Evolutionary conservation across 192 early-diverging fungal species (phyloP).

Genomic region (Coemansia sp.): DNA sequence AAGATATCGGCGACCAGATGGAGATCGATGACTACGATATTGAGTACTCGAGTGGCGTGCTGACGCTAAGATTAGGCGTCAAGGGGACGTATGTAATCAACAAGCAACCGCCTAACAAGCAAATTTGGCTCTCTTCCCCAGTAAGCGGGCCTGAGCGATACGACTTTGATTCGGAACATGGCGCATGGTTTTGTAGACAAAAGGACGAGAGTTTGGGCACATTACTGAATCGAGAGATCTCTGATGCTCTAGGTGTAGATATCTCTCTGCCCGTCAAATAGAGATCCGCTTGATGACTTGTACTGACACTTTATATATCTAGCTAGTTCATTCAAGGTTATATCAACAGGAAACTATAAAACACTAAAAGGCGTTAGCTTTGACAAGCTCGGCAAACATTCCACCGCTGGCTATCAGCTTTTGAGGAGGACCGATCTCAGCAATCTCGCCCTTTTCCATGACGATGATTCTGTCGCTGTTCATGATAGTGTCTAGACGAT

Average conservation of each 20-base stretch:
- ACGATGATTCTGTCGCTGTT: constrained; percentile 65
- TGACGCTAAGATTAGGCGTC: constrained; percentile 80
- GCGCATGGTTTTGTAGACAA: constrained; percentile 78
- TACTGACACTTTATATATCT: not conserved
- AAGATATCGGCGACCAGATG: constrained; percentile 71
- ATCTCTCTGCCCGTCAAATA: constrained; percentile 55
- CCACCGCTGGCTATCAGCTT: constrained; percentile 28
- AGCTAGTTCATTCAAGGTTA: not conserved
- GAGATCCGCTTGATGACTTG: not conserved
- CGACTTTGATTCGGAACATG: constrained; percentile 63
- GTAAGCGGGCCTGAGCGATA: constrained; percentile 84
- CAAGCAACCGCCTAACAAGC: constrained; percentile 97
- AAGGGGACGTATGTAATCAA: constrained; percentile 93
- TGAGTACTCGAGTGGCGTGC: constrained; percentile 82
- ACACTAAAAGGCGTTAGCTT: not conserved
- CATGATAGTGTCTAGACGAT: constrained; percentile 68
- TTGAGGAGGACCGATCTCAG: not conserved
- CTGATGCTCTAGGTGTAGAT: constrained; percentile 50
- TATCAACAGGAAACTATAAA: not conserved
- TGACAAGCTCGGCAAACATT: constrained; percentile 13
- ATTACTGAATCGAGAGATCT: constrained; percentile 70
- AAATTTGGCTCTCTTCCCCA: constrained; percentile 98
- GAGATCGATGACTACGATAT: constrained; percentile 76
- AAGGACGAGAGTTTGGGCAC: constrained; percentile 69
- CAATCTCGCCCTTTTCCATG: constrained; percentile 29